Conservation (phyloP, 306 rosid species). For the Gleditsia sinensis region DNA sequence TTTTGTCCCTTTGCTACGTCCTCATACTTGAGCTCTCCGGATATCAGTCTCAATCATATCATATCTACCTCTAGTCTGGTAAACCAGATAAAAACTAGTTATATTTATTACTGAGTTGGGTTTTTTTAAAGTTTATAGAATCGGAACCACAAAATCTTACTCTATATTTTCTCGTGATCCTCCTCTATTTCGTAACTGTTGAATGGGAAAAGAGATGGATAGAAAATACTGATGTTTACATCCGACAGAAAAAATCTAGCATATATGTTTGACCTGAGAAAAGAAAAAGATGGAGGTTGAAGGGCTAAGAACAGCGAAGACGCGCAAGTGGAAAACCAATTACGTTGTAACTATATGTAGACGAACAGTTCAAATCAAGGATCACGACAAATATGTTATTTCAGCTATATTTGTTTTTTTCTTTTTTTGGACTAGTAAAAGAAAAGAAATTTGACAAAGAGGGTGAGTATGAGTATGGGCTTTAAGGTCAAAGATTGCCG, state of each 20-base stretch:
- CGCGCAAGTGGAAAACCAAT: slow-evolving; percentile 12
- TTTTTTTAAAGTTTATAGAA: background rate
- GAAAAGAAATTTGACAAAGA: slow-evolving; percentile 25
- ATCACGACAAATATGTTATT: slow-evolving; percentile 10
- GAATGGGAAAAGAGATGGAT: background rate
- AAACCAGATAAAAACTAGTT: background rate
- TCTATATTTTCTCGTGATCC: background rate
- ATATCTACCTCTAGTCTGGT: slow-evolving; percentile 3
- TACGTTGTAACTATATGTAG: slow-evolving; percentile 7
- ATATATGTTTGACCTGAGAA: slow-evolving; percentile 11
- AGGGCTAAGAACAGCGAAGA: slow-evolving; percentile 10
- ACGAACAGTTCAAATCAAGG: slow-evolving; percentile 35
- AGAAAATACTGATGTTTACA: background rate
- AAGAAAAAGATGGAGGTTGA: background rate
- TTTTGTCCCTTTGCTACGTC: slow-evolving; percentile 34
- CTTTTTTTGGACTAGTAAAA: too few species aligned
- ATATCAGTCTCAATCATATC: slow-evolving; percentile 37
- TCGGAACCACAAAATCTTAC: slow-evolving; percentile 10
- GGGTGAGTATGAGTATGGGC: slow-evolving; percentile 38
- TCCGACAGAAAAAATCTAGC: background rate
- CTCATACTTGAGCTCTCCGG: slow-evolving; percentile 29
- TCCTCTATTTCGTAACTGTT: background rate
- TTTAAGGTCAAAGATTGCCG: slow-evolving; percentile 47
- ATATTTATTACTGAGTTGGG: slow-evolving; percentile 11
- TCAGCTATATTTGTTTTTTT: background rate